Evolutionary conservation across 352 stramenopile species (phyloP).

Genomic region (Pythium rhizo-oryzae): DNA sequence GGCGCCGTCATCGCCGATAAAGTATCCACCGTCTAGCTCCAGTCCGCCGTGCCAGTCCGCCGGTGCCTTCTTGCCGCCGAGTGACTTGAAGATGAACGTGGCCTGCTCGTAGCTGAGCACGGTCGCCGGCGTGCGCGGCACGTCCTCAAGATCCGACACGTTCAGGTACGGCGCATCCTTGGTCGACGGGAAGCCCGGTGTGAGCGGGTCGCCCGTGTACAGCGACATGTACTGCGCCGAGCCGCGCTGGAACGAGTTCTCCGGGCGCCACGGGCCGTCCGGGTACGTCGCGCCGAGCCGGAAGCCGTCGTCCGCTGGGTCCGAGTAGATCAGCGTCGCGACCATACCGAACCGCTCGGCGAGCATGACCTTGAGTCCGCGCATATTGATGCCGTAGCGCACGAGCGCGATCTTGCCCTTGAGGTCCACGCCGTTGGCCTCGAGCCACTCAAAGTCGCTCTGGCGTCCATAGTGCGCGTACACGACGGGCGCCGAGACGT

Average conservation of each 20-base stretch:
- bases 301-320: constrained; percentile 87
- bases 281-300: constrained; percentile 68
- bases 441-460: constrained; percentile 81
- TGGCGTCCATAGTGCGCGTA: constrained; percentile 90
- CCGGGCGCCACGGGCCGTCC: constrained; percentile 76
- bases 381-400: constrained; percentile 81
- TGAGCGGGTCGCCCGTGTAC: constrained; percentile 74
- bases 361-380: constrained; percentile 85
- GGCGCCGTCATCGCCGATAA: constrained; percentile 64
- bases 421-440: constrained; percentile 66
- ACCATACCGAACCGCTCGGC: constrained; percentile 75
- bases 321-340: constrained; percentile 89
- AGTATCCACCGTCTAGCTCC: constrained; percentile 62
- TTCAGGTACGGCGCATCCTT: constrained; percentile 13
- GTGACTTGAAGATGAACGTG: constrained; percentile 62
- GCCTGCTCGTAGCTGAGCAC: constrained; percentile 87
- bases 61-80: constrained; percentile 62
- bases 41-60: constrained; percentile 67
- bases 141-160: constrained; percentile 39
- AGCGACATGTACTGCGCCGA: constrained; percentile 85
- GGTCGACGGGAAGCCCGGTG: constrained; percentile 35
- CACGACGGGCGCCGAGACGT: constrained; percentile 72
- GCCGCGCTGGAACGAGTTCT: constrained; percentile 83
- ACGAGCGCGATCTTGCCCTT: constrained; percentile 83
- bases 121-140: constrained; percentile 68